These are phyloP conservation scores for Rhizophora mangle DNA, from an alignment of 345 rosid species.

Conservation along the genomic window DNA sequence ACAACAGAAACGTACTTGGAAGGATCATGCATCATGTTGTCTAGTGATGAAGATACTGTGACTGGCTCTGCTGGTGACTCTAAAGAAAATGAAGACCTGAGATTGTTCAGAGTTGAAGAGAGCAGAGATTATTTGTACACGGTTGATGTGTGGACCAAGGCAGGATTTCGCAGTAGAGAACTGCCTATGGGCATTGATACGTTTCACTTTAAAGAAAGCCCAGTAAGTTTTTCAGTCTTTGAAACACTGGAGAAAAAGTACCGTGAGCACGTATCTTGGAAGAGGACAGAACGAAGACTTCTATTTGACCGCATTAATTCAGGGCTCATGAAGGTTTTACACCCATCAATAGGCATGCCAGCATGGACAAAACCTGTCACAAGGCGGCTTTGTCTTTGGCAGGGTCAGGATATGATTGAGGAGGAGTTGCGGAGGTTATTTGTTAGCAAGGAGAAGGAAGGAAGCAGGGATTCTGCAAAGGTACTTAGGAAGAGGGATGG, in stretches of 20 bases:
- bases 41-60: constrained; percentile 54
- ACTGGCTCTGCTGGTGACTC: constrained; percentile 21
- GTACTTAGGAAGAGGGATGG: constrained; percentile 42
- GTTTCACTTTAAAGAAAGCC: constrained; percentile 33
- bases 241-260: constrained; percentile 79
- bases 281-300: constrained; percentile 62
- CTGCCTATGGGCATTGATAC: constrained; percentile 15
- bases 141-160: constrained; percentile 55
- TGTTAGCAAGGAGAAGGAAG: constrained; percentile 41
- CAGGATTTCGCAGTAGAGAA: constrained; percentile 38
- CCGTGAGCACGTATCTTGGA: constrained; percentile 58
- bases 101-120: constrained; percentile 33
- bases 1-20: constrained; percentile 46
- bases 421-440: constrained; percentile 52
- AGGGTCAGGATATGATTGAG: constrained; percentile 33
- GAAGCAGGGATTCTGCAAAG: constrained; percentile 30
- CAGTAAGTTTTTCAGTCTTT: constrained; percentile 43
- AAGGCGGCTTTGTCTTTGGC: constrained; percentile 34
- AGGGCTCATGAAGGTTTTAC: constrained; percentile 43
- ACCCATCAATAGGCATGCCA: constrained; percentile 36
- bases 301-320: constrained; percentile 63
- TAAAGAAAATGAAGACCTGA: constrained; percentile 32
- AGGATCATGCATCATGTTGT: constrained; percentile 50
- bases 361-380: constrained; percentile 48
- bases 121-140: constrained; percentile 61